Evolutionary conservation across 129 eudicot genomes (phyloP).

Genomic region (Lonicera japonica): DNA sequence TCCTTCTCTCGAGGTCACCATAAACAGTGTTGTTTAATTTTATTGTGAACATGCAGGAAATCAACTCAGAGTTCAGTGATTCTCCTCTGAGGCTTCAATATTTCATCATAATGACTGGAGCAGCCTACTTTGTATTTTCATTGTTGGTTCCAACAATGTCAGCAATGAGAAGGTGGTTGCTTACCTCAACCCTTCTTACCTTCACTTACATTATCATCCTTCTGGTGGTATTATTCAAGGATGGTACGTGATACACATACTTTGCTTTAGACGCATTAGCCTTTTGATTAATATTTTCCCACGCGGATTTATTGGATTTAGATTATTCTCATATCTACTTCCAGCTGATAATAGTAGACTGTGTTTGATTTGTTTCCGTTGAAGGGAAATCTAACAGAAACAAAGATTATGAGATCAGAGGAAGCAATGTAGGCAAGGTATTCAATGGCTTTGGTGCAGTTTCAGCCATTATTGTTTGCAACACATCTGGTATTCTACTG

Average conservation of each 20-base stretch:
- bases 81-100: constrained; percentile 44
- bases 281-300: no score
- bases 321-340: no score
- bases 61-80: constrained; percentile 35
- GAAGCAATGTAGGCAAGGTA: constrained; percentile 36
- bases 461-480: constrained; percentile 53
- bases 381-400: constrained; percentile 34
- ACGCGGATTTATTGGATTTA: no score
- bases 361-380: no score
- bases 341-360: no score
- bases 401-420: constrained; percentile 32
- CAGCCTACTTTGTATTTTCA: constrained; percentile 31
- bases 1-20: no score
- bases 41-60: constrained; percentile 29
- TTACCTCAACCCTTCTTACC: constrained; percentile 37
- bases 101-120: constrained; percentile 44
- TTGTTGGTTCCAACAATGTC: constrained; percentile 42
- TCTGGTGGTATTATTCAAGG: constrained; percentile 20
- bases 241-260: no score
- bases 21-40: neutral
- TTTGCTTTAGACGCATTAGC: no score
- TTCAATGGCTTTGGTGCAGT: constrained; percentile 49
- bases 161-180: constrained; percentile 52
- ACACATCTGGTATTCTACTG: constrained; percentile 47
- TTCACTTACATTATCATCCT: constrained; percentile 42